phyloP scores from a whole-genome alignment of 1,284 basidiomycete species.

The Fomes fomentarius region DNA sequence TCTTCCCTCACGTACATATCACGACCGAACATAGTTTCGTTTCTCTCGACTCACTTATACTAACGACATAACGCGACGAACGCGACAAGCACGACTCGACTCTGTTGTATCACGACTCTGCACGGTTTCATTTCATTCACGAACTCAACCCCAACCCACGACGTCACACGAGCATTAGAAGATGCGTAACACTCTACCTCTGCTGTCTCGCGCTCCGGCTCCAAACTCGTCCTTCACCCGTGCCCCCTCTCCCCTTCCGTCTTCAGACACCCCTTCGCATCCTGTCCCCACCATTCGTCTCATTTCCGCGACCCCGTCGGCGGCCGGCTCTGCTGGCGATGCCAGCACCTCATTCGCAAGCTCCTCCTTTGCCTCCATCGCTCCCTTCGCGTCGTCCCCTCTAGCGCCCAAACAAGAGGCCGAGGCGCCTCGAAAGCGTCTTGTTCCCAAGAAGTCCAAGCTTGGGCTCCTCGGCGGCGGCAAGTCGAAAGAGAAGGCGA shows the following conservation, averaged over 20 bases:
- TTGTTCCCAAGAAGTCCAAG: constrained; percentile 79
- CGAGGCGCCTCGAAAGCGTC: constrained; percentile 47
- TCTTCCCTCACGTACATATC: constrained; percentile 22
- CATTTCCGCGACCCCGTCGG: constrained; percentile 66
- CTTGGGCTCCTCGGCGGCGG: constrained; percentile 52
- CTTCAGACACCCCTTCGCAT: constrained; percentile 36
- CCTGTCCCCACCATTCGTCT: constrained; percentile 66
- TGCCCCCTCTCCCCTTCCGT: constrained; percentile 34
- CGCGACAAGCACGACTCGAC: constrained; percentile 26
- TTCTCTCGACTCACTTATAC: constrained; percentile 16
- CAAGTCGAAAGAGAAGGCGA: constrained; percentile 35
- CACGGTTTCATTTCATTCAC: constrained; percentile 19
- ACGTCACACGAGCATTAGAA: constrained; percentile 27
- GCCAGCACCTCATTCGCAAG: constrained; percentile 31
- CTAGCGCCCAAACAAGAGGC: constrained; percentile 37
- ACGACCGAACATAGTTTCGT: constrained; percentile 24
- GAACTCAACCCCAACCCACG: constrained; percentile 16
- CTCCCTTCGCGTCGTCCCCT: constrained; percentile 35
- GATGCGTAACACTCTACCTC: constrained; percentile 40
- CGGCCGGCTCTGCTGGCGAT: constrained; percentile 45
- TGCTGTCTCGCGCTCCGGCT: constrained; percentile 37
- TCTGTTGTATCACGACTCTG: constrained; percentile 31
- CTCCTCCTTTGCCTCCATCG: constrained; percentile 34
- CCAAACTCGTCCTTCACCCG: constrained; percentile 30
- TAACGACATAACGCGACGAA: constrained; percentile 25